Evolutionary conservation across 495 filamentous ascomycete species (phyloP).

Genomic region (Hyaloscypha hepaticicola): DNA sequence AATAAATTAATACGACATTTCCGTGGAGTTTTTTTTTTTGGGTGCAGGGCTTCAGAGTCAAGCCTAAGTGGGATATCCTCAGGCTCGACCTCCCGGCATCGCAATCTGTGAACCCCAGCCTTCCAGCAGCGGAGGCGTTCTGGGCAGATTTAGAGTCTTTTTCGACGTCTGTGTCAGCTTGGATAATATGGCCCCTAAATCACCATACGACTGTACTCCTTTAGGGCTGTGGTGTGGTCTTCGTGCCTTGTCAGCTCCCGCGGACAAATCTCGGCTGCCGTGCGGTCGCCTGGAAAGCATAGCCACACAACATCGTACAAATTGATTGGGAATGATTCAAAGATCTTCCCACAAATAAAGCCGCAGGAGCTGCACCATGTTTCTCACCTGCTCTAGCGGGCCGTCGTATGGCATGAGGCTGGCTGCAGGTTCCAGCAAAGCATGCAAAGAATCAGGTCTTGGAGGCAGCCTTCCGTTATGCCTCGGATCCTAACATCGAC

Average conservation of each 20-base stretch:
- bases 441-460: not conserved
- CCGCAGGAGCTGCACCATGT: not conserved
- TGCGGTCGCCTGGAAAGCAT: not conserved
- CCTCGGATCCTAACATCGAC: not conserved
- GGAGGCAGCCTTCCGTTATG: not conserved
- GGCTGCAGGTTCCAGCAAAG: not conserved
- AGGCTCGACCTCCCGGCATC: no score
- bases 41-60: not conserved
- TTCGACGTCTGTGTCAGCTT: not conserved
- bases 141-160: not conserved
- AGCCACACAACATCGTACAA: not conserved
- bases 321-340: not conserved
- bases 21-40: not conserved
- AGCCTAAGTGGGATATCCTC: not conserved
- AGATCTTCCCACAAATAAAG: not conserved
- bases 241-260: not conserved
- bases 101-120: not conserved
- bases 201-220: not conserved
- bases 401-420: not conserved
- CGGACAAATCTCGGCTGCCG: not conserved
- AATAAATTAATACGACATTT: not conserved
- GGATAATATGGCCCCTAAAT: not conserved
- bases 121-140: not conserved
- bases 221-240: not conserved
- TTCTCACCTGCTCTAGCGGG: not conserved